These are phyloP conservation scores for Clavulina sp. DNA, from an alignment of 768 basidiomycete species.

Conservation along the genomic window DNA sequence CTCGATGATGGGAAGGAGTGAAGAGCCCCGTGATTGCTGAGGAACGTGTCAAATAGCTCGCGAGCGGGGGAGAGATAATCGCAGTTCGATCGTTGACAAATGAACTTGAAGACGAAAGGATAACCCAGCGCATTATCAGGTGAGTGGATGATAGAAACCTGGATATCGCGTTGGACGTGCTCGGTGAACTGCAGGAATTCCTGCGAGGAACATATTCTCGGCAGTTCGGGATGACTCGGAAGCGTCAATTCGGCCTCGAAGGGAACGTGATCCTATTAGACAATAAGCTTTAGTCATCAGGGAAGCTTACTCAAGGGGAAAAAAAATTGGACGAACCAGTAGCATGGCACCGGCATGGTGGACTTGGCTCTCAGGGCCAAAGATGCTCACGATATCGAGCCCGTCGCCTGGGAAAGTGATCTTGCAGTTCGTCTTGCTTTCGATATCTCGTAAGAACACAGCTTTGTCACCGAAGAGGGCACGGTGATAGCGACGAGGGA, in stretches of 20 bases:
- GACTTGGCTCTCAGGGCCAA: constrained; percentile 91
- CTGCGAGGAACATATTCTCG: constrained; percentile 51
- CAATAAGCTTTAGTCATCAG: background rate
- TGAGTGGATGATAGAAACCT: constrained; percentile 75
- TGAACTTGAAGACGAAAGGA: constrained; percentile 89
- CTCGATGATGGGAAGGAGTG: constrained; percentile 67
- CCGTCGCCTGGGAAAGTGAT: constrained; percentile 26
- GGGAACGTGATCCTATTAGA: constrained; percentile 76
- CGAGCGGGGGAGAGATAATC: constrained; percentile 80
- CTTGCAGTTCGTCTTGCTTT: constrained; percentile 85
- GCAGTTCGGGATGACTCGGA: constrained; percentile 65
- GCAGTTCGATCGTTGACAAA: constrained; percentile 86
- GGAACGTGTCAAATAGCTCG: constrained; percentile 85
- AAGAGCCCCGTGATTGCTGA: constrained; percentile 57
- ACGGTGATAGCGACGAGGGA: constrained; percentile 89
- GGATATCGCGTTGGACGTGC: constrained; percentile 81
- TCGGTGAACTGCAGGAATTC: constrained; percentile 80
- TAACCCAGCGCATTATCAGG: no score
- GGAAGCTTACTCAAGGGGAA: background rate
- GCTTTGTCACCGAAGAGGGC: constrained; percentile 89
- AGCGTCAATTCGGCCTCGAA: constrained; percentile 92
- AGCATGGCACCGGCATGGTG: constrained; percentile 95
- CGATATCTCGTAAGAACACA: constrained; percentile 95
- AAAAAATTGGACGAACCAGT: constrained; percentile 30
- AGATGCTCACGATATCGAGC: constrained; percentile 69